phyloP scores from a whole-genome alignment of 1,284 basidiomycete genomes.

The Sporisorium iseilematis-ciliati region DNA sequence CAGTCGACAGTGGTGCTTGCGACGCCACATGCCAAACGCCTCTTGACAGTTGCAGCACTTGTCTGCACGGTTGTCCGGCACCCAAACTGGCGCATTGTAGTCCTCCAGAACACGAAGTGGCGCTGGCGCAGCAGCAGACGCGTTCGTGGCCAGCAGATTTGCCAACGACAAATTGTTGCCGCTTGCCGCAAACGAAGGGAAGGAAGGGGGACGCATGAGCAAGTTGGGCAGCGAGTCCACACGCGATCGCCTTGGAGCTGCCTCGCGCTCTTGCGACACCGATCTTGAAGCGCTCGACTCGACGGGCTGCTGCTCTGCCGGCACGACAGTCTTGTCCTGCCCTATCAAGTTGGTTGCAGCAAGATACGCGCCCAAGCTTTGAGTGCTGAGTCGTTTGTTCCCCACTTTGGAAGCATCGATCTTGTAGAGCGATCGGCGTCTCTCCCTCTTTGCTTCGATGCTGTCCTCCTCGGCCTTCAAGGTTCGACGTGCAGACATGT shows the following conservation, averaged over 20 bases:
- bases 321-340: conserved; percentile 20
- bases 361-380: conserved; percentile 51
- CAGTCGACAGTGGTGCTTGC: conserved; percentile 89
- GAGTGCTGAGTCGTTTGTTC: conserved; percentile 44
- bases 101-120: conserved; percentile 76
- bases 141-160: conserved; percentile 32
- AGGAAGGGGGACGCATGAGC: conserved; percentile 46
- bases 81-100: conserved; percentile 91
- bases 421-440: conserved; percentile 38
- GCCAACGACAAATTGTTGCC: conserved; percentile 40
- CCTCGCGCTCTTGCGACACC: conserved; percentile 20
- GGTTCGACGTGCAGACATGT: conserved; percentile 60
- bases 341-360: conserved; percentile 37
- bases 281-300: conserved; percentile 14
- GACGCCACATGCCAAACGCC: conserved; percentile 81
- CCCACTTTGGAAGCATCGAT: conserved; percentile 29
- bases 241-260: conserved; percentile 23
- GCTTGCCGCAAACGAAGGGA: conserved; percentile 32
- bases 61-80: conserved; percentile 84
- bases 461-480: conserved; percentile 60
- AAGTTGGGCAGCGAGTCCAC: conserved; percentile 47
- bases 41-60: conserved; percentile 85
- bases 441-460: conserved; percentile 60
- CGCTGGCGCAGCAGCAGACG: conserved; percentile 15
- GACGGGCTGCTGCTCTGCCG: conserved; percentile 16